Evolutionary conservation across 2,329 filamentous ascomycete genomes (phyloP).

Genomic region (Diplodia intermedia): DNA sequence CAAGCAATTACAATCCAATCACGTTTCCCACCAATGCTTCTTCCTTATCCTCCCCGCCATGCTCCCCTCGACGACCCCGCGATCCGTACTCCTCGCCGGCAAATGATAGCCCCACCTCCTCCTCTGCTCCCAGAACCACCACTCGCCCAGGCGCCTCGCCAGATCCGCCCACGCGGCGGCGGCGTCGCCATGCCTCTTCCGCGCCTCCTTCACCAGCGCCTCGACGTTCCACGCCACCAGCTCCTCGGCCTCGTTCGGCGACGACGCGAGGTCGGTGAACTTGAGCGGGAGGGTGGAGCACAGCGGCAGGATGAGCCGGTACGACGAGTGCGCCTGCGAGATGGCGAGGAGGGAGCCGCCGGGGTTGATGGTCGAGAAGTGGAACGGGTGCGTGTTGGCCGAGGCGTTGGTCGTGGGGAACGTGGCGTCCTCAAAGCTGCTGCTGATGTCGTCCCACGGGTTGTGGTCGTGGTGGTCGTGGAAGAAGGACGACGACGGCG

Average conservation of each 20-base stretch:
- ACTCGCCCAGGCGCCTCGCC: slow-evolving; percentile 47
- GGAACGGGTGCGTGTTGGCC: slow-evolving; percentile 41
- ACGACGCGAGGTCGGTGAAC: slow-evolving; percentile 46
- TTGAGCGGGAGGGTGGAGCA: slow-evolving; percentile 39
- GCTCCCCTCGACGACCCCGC: slow-evolving; percentile 35
- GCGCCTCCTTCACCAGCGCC: slow-evolving; percentile 40
- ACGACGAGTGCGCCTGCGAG: slow-evolving; percentile 37
- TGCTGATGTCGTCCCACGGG: neutral
- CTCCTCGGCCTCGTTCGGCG: slow-evolving; percentile 42
- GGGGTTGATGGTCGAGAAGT: slow-evolving; percentile 41
- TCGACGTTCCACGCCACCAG: slow-evolving; percentile 37
- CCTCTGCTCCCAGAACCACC: slow-evolving; percentile 49
- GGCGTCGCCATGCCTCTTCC: slow-evolving; percentile 42
- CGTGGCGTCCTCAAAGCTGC: neutral
- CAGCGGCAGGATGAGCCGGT: slow-evolving; percentile 39
- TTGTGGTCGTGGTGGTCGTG: neutral
- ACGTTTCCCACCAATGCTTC: slow-evolving; percentile 41
- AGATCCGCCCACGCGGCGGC: slow-evolving; percentile 47
- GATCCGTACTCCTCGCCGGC: slow-evolving; percentile 38
- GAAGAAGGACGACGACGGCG: neutral
- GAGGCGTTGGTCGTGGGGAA: slow-evolving; percentile 9
- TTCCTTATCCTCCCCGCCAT: slow-evolving; percentile 37
- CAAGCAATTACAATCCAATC: neutral
- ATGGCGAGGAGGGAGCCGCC: slow-evolving; percentile 39
- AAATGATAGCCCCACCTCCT: slow-evolving; percentile 38